Base-by-base conservation (phyloP, 345 rosid species). In the Sisymbrium irio region DNA sequence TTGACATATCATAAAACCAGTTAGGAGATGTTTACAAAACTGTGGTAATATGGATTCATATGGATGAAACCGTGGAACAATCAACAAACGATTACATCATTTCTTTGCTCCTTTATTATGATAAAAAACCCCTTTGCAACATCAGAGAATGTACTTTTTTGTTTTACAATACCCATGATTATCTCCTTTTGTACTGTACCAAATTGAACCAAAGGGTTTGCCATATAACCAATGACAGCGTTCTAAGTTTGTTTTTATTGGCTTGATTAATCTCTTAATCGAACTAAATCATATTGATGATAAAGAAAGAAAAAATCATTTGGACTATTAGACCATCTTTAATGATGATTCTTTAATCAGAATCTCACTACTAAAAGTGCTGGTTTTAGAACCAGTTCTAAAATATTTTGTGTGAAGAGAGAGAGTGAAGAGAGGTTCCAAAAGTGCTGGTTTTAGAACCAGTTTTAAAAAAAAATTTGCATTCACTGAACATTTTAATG, bases 11-110 rank as follows among this genome's bases (percentile, higher is more conserved):
- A 2, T 10, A 39, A 66, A 73, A 0, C 36, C 57, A 8, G 6
- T 20, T 41, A 55, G 50, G 49, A 28, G 55, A 49, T 39, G 69
- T 49, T 66, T 66, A 50, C 78, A 28, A 58, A 66, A 27, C 37
- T 67, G 67, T 75, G 73, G 55, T 67, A 59, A 40, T 58, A 40
- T 75, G 68, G 62, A 60, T 66, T 74, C 67, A 27, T 65, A 59
- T 57, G 51, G 50, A 56, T 27, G 67, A 58, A 74, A 58, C 73
- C 67, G 13, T 66, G 54, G 11, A 61, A 47, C 72, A 58, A 59
- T 30, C 67, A 58, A 47, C 44, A 33, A 22, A 42, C 30, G 37
- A 28, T 75, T 60, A 75, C 20, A 32, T 20, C 62, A 67, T 67
- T 39, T 50, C 25, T 50, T 51, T 75, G 56, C 56, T 67, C 47